Percentiles rank a stretch among this genome's conserved stretches.
phyloP scores from a whole-genome alignment of 805 yeast genomes.

The Metschnikowia henanensis region DNA sequence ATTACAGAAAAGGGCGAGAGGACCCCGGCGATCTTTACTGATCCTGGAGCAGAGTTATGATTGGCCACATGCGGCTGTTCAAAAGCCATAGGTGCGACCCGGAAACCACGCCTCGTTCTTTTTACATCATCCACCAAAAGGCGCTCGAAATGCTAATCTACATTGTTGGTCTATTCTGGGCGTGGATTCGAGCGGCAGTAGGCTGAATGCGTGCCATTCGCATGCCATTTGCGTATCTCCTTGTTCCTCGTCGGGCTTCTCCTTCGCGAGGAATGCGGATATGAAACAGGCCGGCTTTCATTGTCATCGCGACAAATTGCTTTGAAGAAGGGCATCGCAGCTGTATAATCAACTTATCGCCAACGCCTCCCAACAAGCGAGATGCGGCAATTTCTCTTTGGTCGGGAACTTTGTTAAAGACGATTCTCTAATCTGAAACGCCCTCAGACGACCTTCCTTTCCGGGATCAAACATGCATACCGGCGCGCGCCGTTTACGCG shows the following conservation, averaged over 20 bases:
- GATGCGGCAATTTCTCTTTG: neutral
- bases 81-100: neutral
- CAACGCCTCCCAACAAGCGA: neutral
- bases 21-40: neutral
- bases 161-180: neutral
- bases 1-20: neutral
- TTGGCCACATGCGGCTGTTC: neutral
- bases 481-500: conserved; percentile 3
- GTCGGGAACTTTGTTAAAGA: neutral
- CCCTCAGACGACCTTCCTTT: neutral
- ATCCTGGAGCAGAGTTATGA: neutral
- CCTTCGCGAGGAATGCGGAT: neutral
- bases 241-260: neutral
- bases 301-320: neutral
- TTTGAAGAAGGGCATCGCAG: neutral
- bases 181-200: neutral
- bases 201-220: neutral
- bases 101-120: neutral
- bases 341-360: neutral
- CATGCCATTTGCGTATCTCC: neutral
- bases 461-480: neutral
- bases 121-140: neutral
- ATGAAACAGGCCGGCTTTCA: neutral
- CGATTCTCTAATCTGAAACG: conserved; percentile 1
- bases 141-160: neutral